Evolutionary conservation across 495 filamentous ascomycete species (phyloP).

Genomic region (Tuber umbilicatum): DNA sequence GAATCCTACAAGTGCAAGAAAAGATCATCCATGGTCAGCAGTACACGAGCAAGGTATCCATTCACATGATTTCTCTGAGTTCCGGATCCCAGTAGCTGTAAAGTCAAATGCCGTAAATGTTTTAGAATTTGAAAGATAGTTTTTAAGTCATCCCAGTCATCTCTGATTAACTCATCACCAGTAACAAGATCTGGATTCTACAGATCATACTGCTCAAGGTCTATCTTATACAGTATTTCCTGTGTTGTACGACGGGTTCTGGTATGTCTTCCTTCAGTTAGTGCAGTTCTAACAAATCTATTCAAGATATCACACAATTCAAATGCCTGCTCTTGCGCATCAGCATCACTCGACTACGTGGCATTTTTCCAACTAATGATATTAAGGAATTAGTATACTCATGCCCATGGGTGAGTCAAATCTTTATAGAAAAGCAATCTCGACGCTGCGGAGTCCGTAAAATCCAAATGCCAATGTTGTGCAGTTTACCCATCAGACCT

Average conservation of each 20-base stretch:
- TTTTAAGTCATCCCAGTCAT: not conserved
- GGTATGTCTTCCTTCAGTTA: not conserved
- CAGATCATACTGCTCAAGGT: not conserved
- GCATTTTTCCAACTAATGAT: not conserved
- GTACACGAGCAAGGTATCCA: not conserved
- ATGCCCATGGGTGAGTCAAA: not conserved
- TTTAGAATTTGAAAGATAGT: not conserved
- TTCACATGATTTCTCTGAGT: not conserved
- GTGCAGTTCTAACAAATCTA: not conserved
- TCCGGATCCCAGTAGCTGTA: not conserved
- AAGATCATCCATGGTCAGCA: not conserved
- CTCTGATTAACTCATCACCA: not conserved
- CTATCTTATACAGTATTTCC: not conserved
- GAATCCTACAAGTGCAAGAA: not conserved
- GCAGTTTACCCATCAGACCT: too few species aligned
- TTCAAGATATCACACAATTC: not conserved
- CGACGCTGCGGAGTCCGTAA: not conserved
- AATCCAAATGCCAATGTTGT: too few species aligned
- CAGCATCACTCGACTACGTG: not conserved
- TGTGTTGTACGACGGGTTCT: not conserved
- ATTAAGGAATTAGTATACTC: not conserved
- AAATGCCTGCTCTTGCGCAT: not conserved
- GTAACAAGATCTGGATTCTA: not conserved
- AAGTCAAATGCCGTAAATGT: not conserved
- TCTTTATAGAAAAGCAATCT: not conserved